Evolutionary conservation across 2,329 filamentous ascomycete species (phyloP), one percentile per base, ranked within the genome.

Genomic region (Plectosphaerella cucumerina): DNA sequence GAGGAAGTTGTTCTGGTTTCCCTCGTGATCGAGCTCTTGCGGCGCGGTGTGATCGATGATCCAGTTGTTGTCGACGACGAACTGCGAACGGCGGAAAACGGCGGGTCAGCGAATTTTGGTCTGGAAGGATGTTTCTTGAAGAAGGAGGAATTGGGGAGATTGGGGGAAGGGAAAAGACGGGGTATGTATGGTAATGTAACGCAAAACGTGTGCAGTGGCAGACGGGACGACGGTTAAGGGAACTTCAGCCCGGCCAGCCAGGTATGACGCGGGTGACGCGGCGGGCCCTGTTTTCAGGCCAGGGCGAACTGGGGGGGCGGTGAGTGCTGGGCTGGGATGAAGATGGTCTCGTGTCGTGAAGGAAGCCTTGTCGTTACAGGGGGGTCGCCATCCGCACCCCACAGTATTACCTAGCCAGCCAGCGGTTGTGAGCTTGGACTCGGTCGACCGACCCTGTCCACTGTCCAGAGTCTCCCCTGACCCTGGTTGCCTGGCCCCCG

Each of bases 21-120:
- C 87, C 63, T 85, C 78, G 58, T 81, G 80, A 76, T 97, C 93
- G 64, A 84, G 82, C 73, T 97, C 92, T 71, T 87, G 86, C 53
- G 89, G 88, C 41, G 86, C 87, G 53, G 84, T 84, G 61, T 86
- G 83, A 71, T 97, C 92, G 67, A 85, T 88, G 47, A 84, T 85
- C 94, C 94, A 99, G 60, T 81, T 82, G 60, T 89, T 90, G 80
- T 99, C 90, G 59, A 97, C 93, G 62, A 99, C 89, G 70, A 96
- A 99, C 93, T 97, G 68, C n/a, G n/a, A n/a, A n/a, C n/a, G 50
- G 62, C 37, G 48, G 31, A 20, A 55, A 50, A 10, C 12, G 26
- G 12, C 26, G 26, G 26, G 26, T 31, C 26, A 60, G 53, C 50
- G 44, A 48, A 50, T 45, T 46, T 35, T 44, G 48, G 53, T 55